These are phyloP conservation scores for Parastagonospora avenae DNA, from an alignment of 2,329 filamentous ascomycete genomes.

Conservation along the genomic window DNA sequence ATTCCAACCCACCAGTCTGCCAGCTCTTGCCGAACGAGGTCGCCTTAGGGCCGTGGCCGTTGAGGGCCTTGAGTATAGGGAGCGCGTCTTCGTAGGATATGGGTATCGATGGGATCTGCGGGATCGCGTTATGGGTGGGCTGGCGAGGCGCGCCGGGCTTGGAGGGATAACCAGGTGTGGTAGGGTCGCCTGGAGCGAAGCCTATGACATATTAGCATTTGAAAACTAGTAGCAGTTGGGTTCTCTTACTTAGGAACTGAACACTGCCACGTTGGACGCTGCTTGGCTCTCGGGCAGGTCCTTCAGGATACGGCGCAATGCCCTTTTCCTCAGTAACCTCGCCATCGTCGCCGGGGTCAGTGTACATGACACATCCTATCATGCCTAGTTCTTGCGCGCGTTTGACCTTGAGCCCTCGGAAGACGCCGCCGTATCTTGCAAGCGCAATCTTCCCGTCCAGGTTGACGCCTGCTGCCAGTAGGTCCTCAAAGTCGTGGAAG, in stretches of 20 bases:
- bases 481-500: conserved; percentile 81
- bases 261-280: conserved; percentile 89
- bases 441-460: conserved; percentile 86
- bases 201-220: conserved; percentile 46
- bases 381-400: conserved; percentile 89
- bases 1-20: conserved; percentile 73
- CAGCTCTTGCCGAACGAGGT: conserved; percentile 51
- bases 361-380: conserved; percentile 83
- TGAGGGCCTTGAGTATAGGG: conserved; percentile 86
- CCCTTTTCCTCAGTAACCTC: conserved; percentile 81
- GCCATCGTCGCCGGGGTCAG: conserved; percentile 88
- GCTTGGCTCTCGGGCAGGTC: conserved; percentile 84
- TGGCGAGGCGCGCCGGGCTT: conserved; percentile 83
- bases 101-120: conserved; percentile 87
- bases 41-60: too few species aligned
- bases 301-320: conserved; percentile 77
- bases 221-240: too few species aligned
- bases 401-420: conserved; percentile 91
- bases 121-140: conserved; percentile 71
- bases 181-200: conserved; percentile 73
- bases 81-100: conserved; percentile 88
- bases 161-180: conserved; percentile 91
- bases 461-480: conserved; percentile 74
- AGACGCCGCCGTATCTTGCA: conserved; percentile 82
- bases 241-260: conserved; percentile 58